These are phyloP conservation scores for Stachybotrys elegans DNA, from an alignment of 2,329 filamentous ascomycete species.

Conservation along the genomic window DNA sequence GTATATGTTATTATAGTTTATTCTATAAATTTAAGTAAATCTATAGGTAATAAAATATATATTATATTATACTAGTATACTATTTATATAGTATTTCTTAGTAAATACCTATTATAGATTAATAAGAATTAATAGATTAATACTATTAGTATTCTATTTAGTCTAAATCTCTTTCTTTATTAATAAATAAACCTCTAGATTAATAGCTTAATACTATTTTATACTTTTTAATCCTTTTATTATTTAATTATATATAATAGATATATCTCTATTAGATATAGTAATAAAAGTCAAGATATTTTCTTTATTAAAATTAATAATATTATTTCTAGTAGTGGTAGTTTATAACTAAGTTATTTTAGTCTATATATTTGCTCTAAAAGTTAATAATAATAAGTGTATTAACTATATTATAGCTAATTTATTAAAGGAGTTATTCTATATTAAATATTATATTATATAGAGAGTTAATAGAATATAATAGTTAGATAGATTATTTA, in stretches of 20 bases:
- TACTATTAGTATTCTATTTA: slow-evolving; percentile 2
- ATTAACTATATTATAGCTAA: no score
- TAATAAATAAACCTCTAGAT: slow-evolving; percentile 1
- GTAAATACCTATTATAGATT: background rate
- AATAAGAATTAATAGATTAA: slow-evolving; percentile 7
- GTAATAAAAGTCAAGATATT: background rate
- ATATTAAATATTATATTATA: background rate
- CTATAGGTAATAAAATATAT: slow-evolving; percentile 1
- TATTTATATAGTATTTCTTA: background rate
- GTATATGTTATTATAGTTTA: slow-evolving; percentile 3
- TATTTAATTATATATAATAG: slow-evolving; percentile 3
- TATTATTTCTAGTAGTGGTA: background rate
- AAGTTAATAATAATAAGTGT: no score
- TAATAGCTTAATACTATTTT: background rate
- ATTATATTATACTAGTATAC: background rate
- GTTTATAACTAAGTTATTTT: background rate
- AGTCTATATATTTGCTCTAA: no score
- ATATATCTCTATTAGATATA: background rate
- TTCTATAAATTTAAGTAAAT: background rate
- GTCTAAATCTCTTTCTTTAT: background rate
- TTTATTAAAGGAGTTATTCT: no score
- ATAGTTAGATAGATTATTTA: no score
- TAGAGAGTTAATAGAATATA: no score
- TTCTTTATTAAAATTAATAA: slow-evolving; percentile 1
- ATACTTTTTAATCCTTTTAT: slow-evolving; percentile 3